These are phyloP conservation scores for Cryptococcus amylolentus DNA, from an alignment of 1,284 basidiomycete genomes.

Conservation along the genomic window DNA sequence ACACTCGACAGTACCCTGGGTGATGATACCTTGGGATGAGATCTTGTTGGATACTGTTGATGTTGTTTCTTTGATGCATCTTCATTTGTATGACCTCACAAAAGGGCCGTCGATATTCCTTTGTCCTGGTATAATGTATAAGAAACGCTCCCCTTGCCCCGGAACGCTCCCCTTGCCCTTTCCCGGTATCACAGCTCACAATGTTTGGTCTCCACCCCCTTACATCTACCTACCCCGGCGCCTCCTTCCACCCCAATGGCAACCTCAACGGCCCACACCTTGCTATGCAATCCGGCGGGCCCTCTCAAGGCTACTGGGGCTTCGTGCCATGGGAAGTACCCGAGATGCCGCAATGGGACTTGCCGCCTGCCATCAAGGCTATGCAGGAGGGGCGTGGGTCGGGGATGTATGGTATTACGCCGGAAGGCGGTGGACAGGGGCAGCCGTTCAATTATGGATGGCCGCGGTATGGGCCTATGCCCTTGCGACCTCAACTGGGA, in stretches of 20 bases:
- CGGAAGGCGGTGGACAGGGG: constrained; percentile 17
- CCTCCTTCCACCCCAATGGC: constrained; percentile 30
- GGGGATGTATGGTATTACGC: constrained; percentile 27
- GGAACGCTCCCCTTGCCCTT: neutral
- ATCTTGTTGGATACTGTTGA: neutral
- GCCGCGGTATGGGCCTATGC: constrained; percentile 44
- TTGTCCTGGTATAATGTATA: neutral
- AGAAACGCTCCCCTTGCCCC: neutral
- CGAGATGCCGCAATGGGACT: constrained; percentile 16
- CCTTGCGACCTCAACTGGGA: constrained; percentile 35
- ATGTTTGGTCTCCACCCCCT: constrained; percentile 24
- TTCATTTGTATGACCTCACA: neutral
- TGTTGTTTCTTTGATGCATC: neutral
- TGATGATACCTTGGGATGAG: neutral
- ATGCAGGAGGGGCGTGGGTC: constrained; percentile 33
- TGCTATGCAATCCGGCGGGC: constrained; percentile 25
- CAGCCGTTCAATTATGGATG: constrained; percentile 37
- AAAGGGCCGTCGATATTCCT: too few species aligned
- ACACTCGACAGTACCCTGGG: neutral
- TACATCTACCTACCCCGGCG: constrained; percentile 23
- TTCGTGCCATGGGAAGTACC: constrained; percentile 31
- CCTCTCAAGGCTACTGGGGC: constrained; percentile 34
- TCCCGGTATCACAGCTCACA: neutral
- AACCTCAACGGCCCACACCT: constrained; percentile 38
- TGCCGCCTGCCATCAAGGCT: constrained; percentile 28